Base-by-base conservation (phyloP, 2,329 filamentous ascomycete species). In the Mariannaea sp. region DNA sequence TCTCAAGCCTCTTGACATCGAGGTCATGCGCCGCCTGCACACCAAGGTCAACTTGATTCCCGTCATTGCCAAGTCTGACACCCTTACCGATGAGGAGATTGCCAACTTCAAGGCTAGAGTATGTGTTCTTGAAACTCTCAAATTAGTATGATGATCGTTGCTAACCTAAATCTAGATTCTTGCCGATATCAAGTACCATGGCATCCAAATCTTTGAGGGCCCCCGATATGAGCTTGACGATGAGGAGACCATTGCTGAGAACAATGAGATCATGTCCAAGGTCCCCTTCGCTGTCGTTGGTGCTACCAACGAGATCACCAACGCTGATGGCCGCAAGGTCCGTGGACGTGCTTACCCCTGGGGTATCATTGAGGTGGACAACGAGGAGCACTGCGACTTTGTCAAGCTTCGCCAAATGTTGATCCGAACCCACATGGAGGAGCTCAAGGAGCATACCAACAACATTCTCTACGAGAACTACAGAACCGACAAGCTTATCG, bases 361-460 rank as follows among this genome's bases (percentile, higher is more conserved):
- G 94, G 94, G 94, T 79, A 86, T 94, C 68, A 97, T 99, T 64
- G 94, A 99, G 78, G 94, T 99, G 60, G 94, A 99, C 78, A 99
- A 99, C 74, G 94, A 99, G 83, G 94, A 99, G 76, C 94, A 99
- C 82, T 99, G 94, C 72, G 94, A 99, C 79, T 99, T 99, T 65
- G 94, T 97, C 77, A 99, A 99, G 86, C 87, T 99, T 58, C 92
- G 94, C 75, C 94, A 99, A 78, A 99, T 99, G 94, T 86, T 99
- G 65, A 97, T 99, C 80, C 90, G 94, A 75, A 99, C 94, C 52
- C 94, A 99, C 84, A 99, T 99, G 94, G 94, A 99, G 75, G 94
- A 99, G 80, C 91, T 99, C 80, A 99, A 99, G 87, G 94, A 99
- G 82, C 91, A 99, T 82, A 99, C 94, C 76, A 99, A 97, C 87